Evolutionary conservation across 257 asterid species (phyloP).

Genomic region (Solanum pinnatisectum): DNA sequence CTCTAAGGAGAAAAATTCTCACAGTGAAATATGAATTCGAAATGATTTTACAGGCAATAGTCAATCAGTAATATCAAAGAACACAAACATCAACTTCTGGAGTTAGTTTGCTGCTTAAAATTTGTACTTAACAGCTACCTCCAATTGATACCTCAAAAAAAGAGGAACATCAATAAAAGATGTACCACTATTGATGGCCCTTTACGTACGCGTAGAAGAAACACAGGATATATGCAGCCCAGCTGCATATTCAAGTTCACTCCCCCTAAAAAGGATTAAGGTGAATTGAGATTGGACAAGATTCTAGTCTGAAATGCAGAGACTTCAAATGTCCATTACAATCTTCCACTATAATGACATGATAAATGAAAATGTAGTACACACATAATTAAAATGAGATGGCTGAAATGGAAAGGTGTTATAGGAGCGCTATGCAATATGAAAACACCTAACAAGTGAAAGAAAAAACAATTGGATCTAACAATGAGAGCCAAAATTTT

Average conservation of each 20-base stretch:
- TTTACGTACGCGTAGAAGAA: not conserved
- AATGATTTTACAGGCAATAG: not conserved
- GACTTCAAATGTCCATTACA: not conserved
- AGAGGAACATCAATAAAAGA: not conserved
- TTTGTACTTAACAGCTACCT: not conserved
- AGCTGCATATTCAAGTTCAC: not conserved
- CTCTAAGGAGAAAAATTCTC: not conserved
- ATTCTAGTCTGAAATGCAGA: not conserved
- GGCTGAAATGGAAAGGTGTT: not conserved
- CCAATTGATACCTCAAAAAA: not conserved
- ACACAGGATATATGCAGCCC: not conserved
- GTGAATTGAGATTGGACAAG: not conserved
- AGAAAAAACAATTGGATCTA: not conserved
- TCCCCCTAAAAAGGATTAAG: not conserved
- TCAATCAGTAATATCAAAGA: not conserved
- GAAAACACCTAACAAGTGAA: not conserved
- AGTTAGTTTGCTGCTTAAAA: not conserved
- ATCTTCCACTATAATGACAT: not conserved
- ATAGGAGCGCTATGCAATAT: not conserved
- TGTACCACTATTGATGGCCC: not conserved
- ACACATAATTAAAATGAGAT: not conserved
- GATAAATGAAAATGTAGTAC: not conserved
- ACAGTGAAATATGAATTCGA: not conserved
- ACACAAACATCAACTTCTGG: not conserved
- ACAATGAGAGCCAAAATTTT: not conserved